Conservation (phyloP, 106 monocot species). For the Posidonia australis region DNA sequence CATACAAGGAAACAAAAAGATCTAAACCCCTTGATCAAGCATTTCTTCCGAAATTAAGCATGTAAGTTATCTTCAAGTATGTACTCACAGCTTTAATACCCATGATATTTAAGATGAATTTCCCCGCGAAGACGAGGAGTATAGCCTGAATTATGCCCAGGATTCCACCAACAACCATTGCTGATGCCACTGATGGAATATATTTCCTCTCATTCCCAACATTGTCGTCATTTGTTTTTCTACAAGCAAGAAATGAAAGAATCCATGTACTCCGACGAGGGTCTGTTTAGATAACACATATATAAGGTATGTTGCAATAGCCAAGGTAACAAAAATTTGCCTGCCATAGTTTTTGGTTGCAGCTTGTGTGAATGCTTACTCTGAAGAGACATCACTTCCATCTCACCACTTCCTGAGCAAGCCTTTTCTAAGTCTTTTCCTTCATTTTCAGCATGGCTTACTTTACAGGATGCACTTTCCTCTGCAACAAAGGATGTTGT, state of each 20-base stretch:
- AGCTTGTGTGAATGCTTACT: background rate
- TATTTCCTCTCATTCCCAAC: constrained; percentile 23
- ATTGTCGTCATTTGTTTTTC: constrained; percentile 4
- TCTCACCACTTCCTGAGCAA: constrained; percentile 4
- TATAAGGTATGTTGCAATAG: background rate
- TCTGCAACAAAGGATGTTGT: constrained; percentile 94
- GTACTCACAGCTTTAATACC: constrained; percentile 71
- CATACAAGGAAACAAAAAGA: too few relatives aligned
- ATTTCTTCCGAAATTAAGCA: background rate
- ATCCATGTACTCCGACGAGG: background rate
- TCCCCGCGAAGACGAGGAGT: constrained; percentile 47
- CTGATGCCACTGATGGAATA: constrained; percentile 77
- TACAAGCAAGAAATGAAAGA: background rate
- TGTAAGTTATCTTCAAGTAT: background rate
- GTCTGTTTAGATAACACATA: background rate
- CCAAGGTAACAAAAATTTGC: background rate
- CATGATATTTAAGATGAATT: constrained; percentile 42
- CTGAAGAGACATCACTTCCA: constrained; percentile 12
- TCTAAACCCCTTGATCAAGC: too few relatives aligned
- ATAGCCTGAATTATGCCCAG: constrained; percentile 60
- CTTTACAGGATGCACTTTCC: constrained; percentile 48
- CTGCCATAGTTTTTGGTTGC: background rate
- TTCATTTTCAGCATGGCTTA: constrained; percentile 18
- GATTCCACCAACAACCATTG: constrained; percentile 53
- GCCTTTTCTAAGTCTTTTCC: constrained; percentile 36